Evolutionary conservation across 768 basidiomycete species (phyloP).

Genomic region (Asterophora lycoperdoides): DNA sequence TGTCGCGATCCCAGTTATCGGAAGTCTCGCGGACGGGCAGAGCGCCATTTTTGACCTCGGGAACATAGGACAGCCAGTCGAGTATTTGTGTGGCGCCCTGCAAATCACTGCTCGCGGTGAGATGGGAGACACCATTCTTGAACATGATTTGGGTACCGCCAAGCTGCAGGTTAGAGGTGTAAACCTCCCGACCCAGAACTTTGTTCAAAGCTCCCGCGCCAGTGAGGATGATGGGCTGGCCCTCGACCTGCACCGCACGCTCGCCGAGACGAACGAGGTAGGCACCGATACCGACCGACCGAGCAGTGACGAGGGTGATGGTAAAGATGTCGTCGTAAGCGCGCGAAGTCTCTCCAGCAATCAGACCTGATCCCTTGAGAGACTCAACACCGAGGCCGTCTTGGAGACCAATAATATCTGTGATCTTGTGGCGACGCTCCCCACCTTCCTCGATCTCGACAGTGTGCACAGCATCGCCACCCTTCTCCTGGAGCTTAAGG

Average conservation of each 20-base stretch:
- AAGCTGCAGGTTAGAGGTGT: slow-evolving; percentile 96
- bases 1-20: slow-evolving; percentile 90
- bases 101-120: slow-evolving; percentile 91
- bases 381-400: slow-evolving; percentile 97
- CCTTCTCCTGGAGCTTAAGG: slow-evolving; percentile 86
- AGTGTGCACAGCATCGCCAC: slow-evolving; percentile 69
- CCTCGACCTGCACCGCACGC: slow-evolving; percentile 97
- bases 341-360: slow-evolving; percentile 96
- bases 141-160: slow-evolving; percentile 99
- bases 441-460: slow-evolving; percentile 82
- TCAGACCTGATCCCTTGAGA: slow-evolving; percentile 92
- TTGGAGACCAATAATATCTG: slow-evolving; percentile 94
- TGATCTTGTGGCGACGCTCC: slow-evolving; percentile 90
- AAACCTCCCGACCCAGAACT: slow-evolving; percentile 97
- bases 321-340: slow-evolving; percentile 99
- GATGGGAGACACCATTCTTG: slow-evolving; percentile 98
- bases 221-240: slow-evolving; percentile 98
- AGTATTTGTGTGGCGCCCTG: slow-evolving; percentile 94
- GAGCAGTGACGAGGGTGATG: slow-evolving; percentile 96
- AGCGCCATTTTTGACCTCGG: slow-evolving; percentile 72
- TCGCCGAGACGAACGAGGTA: slow-evolving; percentile 98
- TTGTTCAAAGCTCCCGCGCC: slow-evolving; percentile 97
- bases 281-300: slow-evolving; percentile 98
- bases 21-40: slow-evolving; percentile 72
- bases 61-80: slow-evolving; percentile 93